Percentiles rank a stretch among this genome's conserved stretches.
Conservation (phyloP, 139 green algal species). For the Chlorella sp. region DNA sequence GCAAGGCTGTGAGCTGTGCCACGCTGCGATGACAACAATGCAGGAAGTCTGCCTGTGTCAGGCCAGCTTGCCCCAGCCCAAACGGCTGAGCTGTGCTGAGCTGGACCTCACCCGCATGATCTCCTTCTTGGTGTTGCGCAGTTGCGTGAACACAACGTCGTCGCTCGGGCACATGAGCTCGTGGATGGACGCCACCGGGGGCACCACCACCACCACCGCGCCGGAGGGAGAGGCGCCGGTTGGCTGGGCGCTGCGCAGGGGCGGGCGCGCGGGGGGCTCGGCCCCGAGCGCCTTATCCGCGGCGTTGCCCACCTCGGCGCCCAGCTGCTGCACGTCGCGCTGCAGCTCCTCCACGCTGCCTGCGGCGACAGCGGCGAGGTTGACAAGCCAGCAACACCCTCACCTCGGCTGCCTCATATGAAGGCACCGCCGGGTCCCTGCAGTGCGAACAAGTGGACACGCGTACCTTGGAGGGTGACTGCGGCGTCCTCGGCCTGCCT, state of each 20-base stretch:
- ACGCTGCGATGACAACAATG: too few relatives aligned
- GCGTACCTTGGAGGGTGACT: too few relatives aligned
- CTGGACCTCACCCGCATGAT: conserved; percentile 20
- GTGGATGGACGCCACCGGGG: not conserved
- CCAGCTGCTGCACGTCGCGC: not conserved
- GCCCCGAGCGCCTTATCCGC: conserved; percentile 5
- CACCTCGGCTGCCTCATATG: too few relatives aligned
- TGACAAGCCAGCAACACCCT: too few relatives aligned
- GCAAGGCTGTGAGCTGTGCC: too few relatives aligned
- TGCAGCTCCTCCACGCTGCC: not conserved
- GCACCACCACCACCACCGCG: too few relatives aligned
- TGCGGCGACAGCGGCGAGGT: not conserved
- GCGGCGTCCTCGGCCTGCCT: not conserved
- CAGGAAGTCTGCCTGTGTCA: not conserved
- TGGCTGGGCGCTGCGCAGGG: not conserved
- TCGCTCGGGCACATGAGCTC: conserved; percentile 41
- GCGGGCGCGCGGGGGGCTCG: not conserved
- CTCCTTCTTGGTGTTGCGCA: conserved; percentile 22
- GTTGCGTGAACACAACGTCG: conserved; percentile 31
- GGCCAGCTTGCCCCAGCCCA: not conserved
- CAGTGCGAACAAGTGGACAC: too few relatives aligned
- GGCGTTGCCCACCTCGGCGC: conserved; percentile 6
- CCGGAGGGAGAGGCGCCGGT: too few relatives aligned
- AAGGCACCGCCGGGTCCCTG: too few relatives aligned
- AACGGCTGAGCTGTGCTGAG: not conserved